Evolutionary conservation across 306 rosid species (phyloP).

Genomic region (Cucurbita argyrosperma): DNA sequence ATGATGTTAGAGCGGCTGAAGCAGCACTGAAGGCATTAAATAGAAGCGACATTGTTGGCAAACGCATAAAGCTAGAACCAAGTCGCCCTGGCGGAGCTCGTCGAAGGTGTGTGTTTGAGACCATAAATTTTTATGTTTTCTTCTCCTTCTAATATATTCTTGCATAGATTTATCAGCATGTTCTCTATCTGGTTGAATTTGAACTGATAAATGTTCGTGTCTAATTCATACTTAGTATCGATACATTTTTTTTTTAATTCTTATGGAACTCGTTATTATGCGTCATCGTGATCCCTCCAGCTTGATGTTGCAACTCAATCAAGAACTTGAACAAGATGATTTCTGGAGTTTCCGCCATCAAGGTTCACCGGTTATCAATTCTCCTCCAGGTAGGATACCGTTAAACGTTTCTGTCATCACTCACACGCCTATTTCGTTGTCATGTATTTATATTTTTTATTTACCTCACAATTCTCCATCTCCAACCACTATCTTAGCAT

Average conservation of each 20-base stretch:
- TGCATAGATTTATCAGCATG: not conserved
- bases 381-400: conserved; percentile 55
- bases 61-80: conserved; percentile 90
- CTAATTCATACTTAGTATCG: not conserved
- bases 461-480: not conserved
- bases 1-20: conserved; percentile 84
- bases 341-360: conserved; percentile 47
- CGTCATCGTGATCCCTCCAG: conserved; percentile 18
- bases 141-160: not conserved
- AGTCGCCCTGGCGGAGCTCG: conserved; percentile 99
- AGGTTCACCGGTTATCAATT: conserved; percentile 66
- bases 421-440: not conserved
- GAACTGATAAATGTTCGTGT: not conserved
- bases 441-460: not conserved
- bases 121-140: not conserved
- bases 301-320: conserved; percentile 77
- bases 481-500: not conserved
- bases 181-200: not conserved
- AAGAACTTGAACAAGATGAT: conserved; percentile 82
- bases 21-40: conserved; percentile 81
- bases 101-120: conserved; percentile 46
- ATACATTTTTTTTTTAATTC: not conserved
- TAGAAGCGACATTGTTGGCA: conserved; percentile 87
- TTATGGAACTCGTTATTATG: not conserved
- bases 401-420: not conserved